Evolutionary conservation across 257 asterid species (phyloP).

Genomic region (Thymus mandschuricus): DNA sequence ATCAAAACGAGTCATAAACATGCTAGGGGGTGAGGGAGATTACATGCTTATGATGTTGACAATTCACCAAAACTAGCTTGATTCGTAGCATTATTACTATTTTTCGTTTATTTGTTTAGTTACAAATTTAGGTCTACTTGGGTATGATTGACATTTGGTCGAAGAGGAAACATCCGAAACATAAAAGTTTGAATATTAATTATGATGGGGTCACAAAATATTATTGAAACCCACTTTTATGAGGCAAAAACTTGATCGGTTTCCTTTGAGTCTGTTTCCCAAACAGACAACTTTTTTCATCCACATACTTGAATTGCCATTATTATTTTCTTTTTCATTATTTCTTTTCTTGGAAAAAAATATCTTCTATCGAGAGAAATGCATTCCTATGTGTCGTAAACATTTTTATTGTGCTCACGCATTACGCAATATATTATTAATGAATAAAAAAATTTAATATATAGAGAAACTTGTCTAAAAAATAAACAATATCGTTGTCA

Average conservation of each 20-base stretch:
- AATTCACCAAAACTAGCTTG: constrained; percentile 3
- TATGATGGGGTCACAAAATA: constrained; percentile 26
- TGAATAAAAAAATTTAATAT: too few species aligned
- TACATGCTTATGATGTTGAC: neutral
- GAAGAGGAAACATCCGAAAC: constrained; percentile 24
- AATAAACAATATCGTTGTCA: too few species aligned
- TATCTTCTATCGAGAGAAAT: neutral
- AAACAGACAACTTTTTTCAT: constrained; percentile 29
- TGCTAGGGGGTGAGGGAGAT: neutral
- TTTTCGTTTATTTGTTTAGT: neutral
- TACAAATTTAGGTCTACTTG: neutral
- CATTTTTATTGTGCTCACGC: too few species aligned
- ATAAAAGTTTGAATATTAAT: constrained; percentile 36
- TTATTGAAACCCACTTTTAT: constrained; percentile 35
- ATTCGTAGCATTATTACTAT: neutral
- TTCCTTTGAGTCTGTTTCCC: constrained; percentile 31
- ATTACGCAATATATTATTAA: too few species aligned
- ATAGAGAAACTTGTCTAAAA: too few species aligned
- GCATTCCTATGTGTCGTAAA: too few species aligned
- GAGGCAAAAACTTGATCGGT: constrained; percentile 35
- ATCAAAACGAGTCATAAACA: neutral
- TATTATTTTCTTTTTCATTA: neutral
- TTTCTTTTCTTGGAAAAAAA: neutral
- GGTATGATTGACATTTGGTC: constrained; percentile 25
- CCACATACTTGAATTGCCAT: constrained; percentile 24